These are phyloP conservation scores for Wickerhamiella lipophila DNA, from an alignment of 805 yeast species.

Conservation along the genomic window DNA sequence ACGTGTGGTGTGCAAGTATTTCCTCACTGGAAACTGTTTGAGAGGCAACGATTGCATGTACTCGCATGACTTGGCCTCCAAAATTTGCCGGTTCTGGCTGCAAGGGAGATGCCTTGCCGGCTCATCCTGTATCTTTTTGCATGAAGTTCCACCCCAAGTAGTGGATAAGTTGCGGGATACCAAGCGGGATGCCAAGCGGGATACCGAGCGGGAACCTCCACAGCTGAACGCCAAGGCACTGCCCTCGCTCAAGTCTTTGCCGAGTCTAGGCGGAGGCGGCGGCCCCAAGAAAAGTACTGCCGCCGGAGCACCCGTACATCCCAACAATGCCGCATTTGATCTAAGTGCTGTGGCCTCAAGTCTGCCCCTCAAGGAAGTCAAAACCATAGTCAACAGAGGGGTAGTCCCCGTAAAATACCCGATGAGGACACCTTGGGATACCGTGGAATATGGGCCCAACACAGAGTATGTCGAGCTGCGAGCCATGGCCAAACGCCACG, in stretches of 20 bases:
- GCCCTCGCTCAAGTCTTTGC: constrained; percentile 11
- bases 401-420: constrained; percentile 13
- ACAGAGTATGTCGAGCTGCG: constrained; percentile 23
- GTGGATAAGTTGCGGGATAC: constrained; percentile 10
- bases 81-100: constrained; percentile 38
- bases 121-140: constrained; percentile 32
- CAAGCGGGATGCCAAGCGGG: not conserved
- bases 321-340: too few species aligned
- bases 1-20: constrained; percentile 32
- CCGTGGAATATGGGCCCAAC: constrained; percentile 19
- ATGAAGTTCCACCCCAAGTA: constrained; percentile 28
- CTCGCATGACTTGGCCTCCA: constrained; percentile 34
- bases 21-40: constrained; percentile 33
- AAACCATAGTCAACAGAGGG: not conserved
- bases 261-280: constrained; percentile 18
- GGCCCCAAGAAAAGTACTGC: constrained; percentile 2
- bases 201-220: not conserved
- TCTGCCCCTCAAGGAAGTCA: constrained; percentile 4
- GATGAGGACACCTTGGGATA: constrained; percentile 24
- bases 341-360: not conserved
- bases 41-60: constrained; percentile 35
- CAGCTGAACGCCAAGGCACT: not conserved
- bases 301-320: not conserved
- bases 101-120: constrained; percentile 36
- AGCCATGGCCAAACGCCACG: constrained; percentile 20